Percentiles rank a stretch among this genome's conserved stretches.
Conservation (phyloP, 1,284 basidiomycete species). For the Tausonia pullulans region DNA sequence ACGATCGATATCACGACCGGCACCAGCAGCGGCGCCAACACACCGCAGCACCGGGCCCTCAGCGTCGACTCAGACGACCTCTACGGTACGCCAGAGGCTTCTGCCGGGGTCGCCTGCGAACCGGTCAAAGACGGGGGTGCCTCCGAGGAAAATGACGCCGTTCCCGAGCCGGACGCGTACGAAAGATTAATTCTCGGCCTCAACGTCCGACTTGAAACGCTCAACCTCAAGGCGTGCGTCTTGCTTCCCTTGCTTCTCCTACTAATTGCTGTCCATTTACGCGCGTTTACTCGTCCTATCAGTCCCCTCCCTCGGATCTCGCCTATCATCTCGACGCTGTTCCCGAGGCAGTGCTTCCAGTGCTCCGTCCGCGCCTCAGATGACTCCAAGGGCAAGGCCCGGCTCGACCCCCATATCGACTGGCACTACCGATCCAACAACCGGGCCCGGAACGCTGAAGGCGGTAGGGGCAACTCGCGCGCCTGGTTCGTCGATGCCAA, state of each 20-base stretch:
- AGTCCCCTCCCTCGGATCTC: constrained; percentile 9
- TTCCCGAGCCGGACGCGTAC: constrained; percentile 7
- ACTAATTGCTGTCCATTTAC: background rate
- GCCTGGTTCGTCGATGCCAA: constrained; percentile 81
- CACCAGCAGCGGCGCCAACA: no score
- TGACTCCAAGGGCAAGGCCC: constrained; percentile 19
- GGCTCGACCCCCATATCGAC: constrained; percentile 82
- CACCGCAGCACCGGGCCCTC: no score
- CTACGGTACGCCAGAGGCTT: no score
- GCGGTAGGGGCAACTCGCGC: constrained; percentile 69
- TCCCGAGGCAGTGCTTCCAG: constrained; percentile 6
- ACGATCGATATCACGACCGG: no score
- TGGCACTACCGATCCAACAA: constrained; percentile 95
- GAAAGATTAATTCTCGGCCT: constrained; percentile 10
- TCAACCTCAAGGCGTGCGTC: constrained; percentile 15
- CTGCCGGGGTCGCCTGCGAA: no score
- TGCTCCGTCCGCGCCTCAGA: constrained; percentile 12
- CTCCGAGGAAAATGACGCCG: background rate
- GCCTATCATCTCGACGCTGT: constrained; percentile 6
- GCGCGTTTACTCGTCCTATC: background rate
- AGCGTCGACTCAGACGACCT: no score
- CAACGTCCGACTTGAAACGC: background rate
- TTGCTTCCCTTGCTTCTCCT: background rate
- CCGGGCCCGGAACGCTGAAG: constrained; percentile 69
- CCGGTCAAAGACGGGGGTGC: background rate